Percentiles rank a stretch among this genome's conserved stretches.
Evolutionary conservation across 2,329 filamentous ascomycete species (phyloP).

Genomic region (Neofusicoccum cordaticola): DNA sequence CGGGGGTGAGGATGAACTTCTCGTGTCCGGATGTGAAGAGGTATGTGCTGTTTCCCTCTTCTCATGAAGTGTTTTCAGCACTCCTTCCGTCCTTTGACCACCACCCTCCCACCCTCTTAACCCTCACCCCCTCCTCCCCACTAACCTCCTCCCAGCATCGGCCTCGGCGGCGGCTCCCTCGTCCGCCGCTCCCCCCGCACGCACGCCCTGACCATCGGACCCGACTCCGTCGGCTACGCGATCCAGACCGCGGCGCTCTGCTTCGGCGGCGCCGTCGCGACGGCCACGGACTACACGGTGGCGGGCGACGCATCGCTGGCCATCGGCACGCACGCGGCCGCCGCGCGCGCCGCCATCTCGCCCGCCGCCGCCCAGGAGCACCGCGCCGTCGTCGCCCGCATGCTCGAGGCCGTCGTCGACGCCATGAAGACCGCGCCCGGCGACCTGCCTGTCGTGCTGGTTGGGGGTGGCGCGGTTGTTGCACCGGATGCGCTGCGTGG

Average conservation of each 20-base stretch:
- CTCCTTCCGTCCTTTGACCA: too few species aligned
- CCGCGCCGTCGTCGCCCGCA: conserved; percentile 39
- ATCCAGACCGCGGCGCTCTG: conserved; percentile 48
- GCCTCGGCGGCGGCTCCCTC: conserved; percentile 55
- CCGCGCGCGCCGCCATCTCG: neutral
- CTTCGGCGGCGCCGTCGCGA: conserved; percentile 55
- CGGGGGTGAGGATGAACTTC: conserved; percentile 56
- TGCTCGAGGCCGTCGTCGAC: conserved; percentile 54
- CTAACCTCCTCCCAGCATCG: conserved; percentile 35
- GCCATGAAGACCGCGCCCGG: conserved; percentile 56
- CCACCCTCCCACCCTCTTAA: neutral
- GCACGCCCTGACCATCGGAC: conserved; percentile 48
- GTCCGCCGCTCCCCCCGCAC: conserved; percentile 24
- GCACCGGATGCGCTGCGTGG: conserved; percentile 49
- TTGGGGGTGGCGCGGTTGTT: conserved; percentile 57
- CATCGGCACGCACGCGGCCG: conserved; percentile 22
- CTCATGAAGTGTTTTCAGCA: too few species aligned
- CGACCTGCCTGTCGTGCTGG: conserved; percentile 53
- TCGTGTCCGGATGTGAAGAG: conserved; percentile 46
- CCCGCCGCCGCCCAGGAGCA: conserved; percentile 23
- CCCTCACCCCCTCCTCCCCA: too few species aligned
- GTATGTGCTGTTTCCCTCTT: neutral
- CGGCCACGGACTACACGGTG: conserved; percentile 54
- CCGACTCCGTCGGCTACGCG: conserved; percentile 55
- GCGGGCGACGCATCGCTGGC: conserved; percentile 24